Percentiles rank a stretch among this genome's conserved stretches.
phyloP scores from a whole-genome alignment of 257 asterid species.

The Asclepias syriaca region DNA sequence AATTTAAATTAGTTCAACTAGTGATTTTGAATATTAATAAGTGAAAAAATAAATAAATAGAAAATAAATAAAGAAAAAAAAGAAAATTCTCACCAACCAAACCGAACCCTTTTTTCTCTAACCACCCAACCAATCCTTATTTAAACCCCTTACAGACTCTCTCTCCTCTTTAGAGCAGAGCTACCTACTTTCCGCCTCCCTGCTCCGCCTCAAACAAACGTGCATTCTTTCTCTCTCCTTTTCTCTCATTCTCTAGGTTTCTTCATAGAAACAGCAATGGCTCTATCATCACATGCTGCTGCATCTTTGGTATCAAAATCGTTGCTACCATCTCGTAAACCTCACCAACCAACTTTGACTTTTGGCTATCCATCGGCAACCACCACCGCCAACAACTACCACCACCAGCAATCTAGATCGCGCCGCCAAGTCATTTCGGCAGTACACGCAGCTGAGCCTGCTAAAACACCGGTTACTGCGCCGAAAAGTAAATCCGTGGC shows the following conservation, averaged over 20 bases:
- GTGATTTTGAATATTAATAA: too few relatives aligned
- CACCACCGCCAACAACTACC: slow-evolving; percentile 9
- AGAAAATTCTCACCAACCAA: not conserved
- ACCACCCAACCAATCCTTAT: not conserved
- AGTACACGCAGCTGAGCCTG: slow-evolving; percentile 68
- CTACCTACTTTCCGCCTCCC: not conserved
- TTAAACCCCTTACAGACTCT: slow-evolving; percentile 9
- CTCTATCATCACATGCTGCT: slow-evolving; percentile 53
- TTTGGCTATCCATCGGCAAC: slow-evolving; percentile 26
- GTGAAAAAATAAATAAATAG: too few relatives aligned
- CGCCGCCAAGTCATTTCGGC: slow-evolving; percentile 49
- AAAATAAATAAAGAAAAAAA: too few relatives aligned
- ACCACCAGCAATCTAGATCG: slow-evolving; percentile 21
- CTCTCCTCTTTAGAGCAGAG: not conserved
- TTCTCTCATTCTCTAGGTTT: slow-evolving; percentile 13
- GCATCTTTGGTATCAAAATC: slow-evolving; percentile 47
- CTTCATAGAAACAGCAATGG: slow-evolving; percentile 25
- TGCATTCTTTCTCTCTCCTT: slow-evolving; percentile 10
- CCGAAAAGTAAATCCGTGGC: slow-evolving; percentile 21
- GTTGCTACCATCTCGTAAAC: slow-evolving; percentile 31
- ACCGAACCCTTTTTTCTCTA: not conserved
- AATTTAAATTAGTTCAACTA: too few relatives aligned
- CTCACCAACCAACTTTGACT: slow-evolving; percentile 16
- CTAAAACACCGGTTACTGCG: slow-evolving; percentile 37
- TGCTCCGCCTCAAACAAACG: slow-evolving; percentile 9